Percentiles rank a stretch among this genome's conserved stretches.
phyloP scores from a whole-genome alignment of 768 basidiomycete species.

The Erythrobasidium yunnanense region DNA sequence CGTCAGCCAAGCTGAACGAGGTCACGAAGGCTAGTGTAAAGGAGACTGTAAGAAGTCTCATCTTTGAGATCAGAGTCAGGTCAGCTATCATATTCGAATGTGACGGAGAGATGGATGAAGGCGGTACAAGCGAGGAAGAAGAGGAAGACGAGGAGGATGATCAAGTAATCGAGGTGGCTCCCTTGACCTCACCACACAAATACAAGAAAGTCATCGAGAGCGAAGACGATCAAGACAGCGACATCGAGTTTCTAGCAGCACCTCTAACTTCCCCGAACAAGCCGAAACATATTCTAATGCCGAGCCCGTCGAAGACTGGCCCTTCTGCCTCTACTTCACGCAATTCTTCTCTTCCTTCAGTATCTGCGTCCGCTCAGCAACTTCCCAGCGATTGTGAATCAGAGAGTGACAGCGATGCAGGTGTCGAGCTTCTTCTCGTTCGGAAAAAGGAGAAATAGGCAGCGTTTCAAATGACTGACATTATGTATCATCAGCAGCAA shows the following conservation, averaged over 20 bases:
- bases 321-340: too few relatives aligned
- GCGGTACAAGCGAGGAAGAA: neutral
- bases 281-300: neutral
- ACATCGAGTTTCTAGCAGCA: neutral
- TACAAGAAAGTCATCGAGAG: too few relatives aligned
- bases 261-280: neutral
- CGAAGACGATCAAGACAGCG: neutral
- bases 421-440: too few relatives aligned
- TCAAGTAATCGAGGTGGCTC: neutral
- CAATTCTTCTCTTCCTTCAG: too few relatives aligned
- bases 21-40: neutral
- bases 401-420: too few relatives aligned
- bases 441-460: too few relatives aligned
- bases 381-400: too few relatives aligned
- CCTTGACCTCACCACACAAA: neutral
- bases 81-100: neutral
- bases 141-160: neutral
- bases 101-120: constrained; percentile 16
- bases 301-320: too few relatives aligned
- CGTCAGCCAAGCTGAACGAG: neutral
- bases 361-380: too few relatives aligned
- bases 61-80: neutral
- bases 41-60: neutral
- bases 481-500: too few relatives aligned
- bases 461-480: too few relatives aligned